Conservation (phyloP, 2,329 filamentous ascomycete species). For the Fusarium buxicola region DNA sequence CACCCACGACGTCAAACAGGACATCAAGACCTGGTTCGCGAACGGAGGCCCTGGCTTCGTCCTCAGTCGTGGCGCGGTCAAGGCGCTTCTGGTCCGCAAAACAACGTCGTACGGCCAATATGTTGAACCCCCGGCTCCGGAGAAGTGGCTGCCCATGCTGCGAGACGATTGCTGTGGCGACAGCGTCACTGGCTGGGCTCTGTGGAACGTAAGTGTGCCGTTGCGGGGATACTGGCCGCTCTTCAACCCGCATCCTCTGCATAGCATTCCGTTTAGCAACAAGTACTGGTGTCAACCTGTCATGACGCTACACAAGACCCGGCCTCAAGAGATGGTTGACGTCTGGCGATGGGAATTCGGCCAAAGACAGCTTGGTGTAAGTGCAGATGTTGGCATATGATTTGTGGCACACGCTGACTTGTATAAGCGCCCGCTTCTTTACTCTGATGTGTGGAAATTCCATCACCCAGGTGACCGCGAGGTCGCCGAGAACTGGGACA, state of each 20-base stretch:
- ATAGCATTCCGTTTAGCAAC: slow-evolving; percentile 60
- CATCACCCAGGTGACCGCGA: slow-evolving; percentile 48
- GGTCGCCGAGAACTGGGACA: slow-evolving; percentile 47
- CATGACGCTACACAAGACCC: slow-evolving; percentile 61
- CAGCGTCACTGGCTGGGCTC: slow-evolving; percentile 60
- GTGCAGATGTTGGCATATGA: slow-evolving; percentile 6
- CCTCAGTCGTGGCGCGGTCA: slow-evolving; percentile 58
- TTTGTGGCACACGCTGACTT: slow-evolving; percentile 27
- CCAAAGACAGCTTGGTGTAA: slow-evolving; percentile 48
- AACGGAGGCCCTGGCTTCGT: slow-evolving; percentile 63
- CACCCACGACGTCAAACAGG: slow-evolving; percentile 45
- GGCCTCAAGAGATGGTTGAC: slow-evolving; percentile 59
- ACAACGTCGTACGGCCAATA: slow-evolving; percentile 51
- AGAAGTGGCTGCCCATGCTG: slow-evolving; percentile 56
- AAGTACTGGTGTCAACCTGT: slow-evolving; percentile 64
- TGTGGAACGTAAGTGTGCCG: slow-evolving; percentile 57
- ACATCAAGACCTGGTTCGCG: slow-evolving; percentile 57
- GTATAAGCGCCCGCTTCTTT: slow-evolving; percentile 51
- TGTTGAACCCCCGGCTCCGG: slow-evolving; percentile 52
- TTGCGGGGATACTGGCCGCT: slow-evolving; percentile 62
- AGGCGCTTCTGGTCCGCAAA: slow-evolving; percentile 53
- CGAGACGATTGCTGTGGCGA: slow-evolving; percentile 65
- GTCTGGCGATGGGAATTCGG: slow-evolving; percentile 61
- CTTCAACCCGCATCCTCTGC: slow-evolving; percentile 63
- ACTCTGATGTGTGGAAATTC: slow-evolving; percentile 54